Conservation (phyloP, 306 rosid species). For the Glycyrrhiza uralensis region DNA sequence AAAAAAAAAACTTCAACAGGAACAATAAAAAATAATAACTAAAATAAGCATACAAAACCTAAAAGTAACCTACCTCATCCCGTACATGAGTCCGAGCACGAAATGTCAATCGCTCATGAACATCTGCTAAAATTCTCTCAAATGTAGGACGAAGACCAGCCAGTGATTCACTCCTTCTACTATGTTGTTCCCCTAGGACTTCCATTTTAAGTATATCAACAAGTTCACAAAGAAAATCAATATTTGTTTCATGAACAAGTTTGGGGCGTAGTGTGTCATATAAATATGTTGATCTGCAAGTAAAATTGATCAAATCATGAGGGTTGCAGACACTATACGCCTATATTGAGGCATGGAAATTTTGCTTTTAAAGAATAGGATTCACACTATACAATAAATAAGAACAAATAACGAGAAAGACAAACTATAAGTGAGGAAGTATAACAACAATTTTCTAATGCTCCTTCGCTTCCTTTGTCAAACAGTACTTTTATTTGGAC, state of each 20-base stretch:
- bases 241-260: conserved; percentile 91
- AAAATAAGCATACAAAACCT: background rate
- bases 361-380: conserved; percentile 3
- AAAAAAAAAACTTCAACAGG: background rate
- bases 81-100: conserved; percentile 93
- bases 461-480: background rate
- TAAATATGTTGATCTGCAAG: conserved; percentile 80
- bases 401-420: background rate
- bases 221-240: conserved; percentile 91
- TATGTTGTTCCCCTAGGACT: conserved; percentile 81
- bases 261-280: conserved; percentile 94
- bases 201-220: conserved; percentile 94
- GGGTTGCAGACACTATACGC: background rate
- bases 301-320: conserved; percentile 22
- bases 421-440: background rate
- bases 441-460: conserved; percentile 1
- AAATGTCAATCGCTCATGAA: conserved; percentile 92
- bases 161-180: conserved; percentile 72
- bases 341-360: background rate
- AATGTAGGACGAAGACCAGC: conserved; percentile 86
- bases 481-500: background rate
- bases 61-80: conserved; percentile 70
- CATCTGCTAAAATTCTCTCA: conserved; percentile 93
- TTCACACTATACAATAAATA: background rate
- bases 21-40: background rate